A percentile compares a stretch with the other conserved stretches of the same genome.
These are phyloP conservation scores for Fusarium papillatum DNA, from an alignment of 2,329 filamentous ascomycete genomes.

Conservation along the genomic window DNA sequence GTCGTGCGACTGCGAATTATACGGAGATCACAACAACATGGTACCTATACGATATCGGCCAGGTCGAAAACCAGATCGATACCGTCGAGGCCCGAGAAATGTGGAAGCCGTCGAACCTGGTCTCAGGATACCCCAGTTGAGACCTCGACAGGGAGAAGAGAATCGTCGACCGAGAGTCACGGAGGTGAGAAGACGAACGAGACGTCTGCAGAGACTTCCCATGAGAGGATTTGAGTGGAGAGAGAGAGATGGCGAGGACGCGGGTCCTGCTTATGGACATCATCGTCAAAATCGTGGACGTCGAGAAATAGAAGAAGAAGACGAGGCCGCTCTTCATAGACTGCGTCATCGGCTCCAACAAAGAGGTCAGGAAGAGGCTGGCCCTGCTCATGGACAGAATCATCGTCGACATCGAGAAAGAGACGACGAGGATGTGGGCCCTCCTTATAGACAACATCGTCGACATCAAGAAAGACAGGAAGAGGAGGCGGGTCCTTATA, in stretches of 20 bases:
- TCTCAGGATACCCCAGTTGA: constrained; percentile 29
- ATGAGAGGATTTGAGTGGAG: not conserved
- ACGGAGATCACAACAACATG: constrained; percentile 12
- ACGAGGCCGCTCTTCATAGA: not conserved
- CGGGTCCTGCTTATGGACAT: not conserved
- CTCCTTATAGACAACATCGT: not conserved
- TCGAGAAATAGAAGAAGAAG: not conserved
- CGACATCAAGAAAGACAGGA: not conserved
- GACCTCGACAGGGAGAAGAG: constrained; percentile 20
- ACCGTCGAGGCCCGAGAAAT: constrained; percentile 14
- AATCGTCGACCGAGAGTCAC: not conserved
- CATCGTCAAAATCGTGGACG: not conserved
- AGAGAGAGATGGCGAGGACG: not conserved
- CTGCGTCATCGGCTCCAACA: not conserved
- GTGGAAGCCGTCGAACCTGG: not conserved
- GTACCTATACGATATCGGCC: constrained; percentile 23
- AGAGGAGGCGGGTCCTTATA: not conserved
- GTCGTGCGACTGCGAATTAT: constrained; percentile 48
- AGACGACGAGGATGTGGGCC: not conserved
- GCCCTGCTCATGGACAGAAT: not conserved
- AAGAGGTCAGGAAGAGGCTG: not conserved
- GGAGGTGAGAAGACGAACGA: not conserved
- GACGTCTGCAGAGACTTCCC: not conserved
- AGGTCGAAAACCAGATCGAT: constrained; percentile 33
- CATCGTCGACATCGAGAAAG: not conserved